Conservation (phyloP, 139 green algal genomes). For the Chlorella sp. region DNA sequence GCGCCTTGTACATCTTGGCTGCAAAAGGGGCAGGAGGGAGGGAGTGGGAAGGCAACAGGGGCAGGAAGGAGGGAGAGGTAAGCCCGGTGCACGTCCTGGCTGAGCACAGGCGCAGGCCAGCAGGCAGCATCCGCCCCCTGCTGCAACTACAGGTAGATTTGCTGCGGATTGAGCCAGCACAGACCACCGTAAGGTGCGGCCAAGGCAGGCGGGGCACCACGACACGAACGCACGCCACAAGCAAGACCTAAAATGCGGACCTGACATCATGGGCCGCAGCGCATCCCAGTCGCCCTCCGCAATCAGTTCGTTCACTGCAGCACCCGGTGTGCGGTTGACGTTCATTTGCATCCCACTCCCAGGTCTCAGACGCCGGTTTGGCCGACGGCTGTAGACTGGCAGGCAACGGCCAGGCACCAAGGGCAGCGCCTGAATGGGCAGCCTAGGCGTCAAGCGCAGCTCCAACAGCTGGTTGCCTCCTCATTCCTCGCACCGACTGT, state of each 20-base stretch:
- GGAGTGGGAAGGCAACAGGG: background rate
- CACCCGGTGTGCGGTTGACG: too few relatives aligned
- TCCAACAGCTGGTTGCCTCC: too few relatives aligned
- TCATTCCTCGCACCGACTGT: background rate
- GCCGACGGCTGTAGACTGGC: background rate
- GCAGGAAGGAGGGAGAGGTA: background rate
- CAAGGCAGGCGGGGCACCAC: background rate
- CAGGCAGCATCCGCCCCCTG: background rate
- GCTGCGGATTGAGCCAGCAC: too few relatives aligned
- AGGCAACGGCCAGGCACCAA: background rate
- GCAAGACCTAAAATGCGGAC: too few relatives aligned
- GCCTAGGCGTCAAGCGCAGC: too few relatives aligned
- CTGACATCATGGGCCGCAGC: slow-evolving; percentile 30
- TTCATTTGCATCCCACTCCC: too few relatives aligned
- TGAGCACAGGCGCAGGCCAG: background rate
- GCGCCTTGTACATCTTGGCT: slow-evolving; percentile 24
- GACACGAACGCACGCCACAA: background rate
- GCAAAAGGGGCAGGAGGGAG: background rate
- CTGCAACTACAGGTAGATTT: background rate
- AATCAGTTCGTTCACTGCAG: slow-evolving; percentile 29
- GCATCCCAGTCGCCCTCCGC: slow-evolving; percentile 30
- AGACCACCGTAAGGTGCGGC: too few relatives aligned
- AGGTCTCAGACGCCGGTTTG: too few relatives aligned
- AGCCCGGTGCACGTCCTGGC: background rate
- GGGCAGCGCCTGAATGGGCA: background rate